Evolutionary conservation across 306 rosid genomes (phyloP).

Genomic region (Sicyos baderoa): DNA sequence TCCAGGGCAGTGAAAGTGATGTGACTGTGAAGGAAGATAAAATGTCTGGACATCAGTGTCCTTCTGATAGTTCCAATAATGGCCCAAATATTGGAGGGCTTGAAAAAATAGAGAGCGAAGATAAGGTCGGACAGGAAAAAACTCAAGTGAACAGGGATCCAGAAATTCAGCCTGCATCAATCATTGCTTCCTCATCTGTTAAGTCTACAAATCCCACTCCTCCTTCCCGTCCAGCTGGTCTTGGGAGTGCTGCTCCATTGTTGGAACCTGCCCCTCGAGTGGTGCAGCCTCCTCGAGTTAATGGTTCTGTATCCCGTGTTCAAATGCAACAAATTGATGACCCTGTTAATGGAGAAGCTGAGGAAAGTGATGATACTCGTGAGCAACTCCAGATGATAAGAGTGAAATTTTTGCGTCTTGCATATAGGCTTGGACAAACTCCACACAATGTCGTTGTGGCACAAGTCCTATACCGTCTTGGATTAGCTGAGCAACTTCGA

Average conservation of each 20-base stretch:
- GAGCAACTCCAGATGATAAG: slow-evolving; percentile 95
- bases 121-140: slow-evolving; percentile 28
- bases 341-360: slow-evolving; percentile 54
- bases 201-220: slow-evolving; percentile 38
- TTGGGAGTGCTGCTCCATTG: slow-evolving; percentile 77
- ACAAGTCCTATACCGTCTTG: slow-evolving; percentile 94
- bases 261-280: slow-evolving; percentile 64
- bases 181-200: slow-evolving; percentile 37
- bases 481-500: slow-evolving; percentile 90
- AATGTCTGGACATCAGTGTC: slow-evolving; percentile 26
- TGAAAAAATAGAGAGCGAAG: slow-evolving; percentile 35
- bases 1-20: slow-evolving; percentile 26
- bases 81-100: slow-evolving; percentile 30
- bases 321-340: slow-evolving; percentile 74
- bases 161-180: slow-evolving; percentile 29
- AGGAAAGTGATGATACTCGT: slow-evolving; percentile 91
- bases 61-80: slow-evolving; percentile 29
- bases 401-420: slow-evolving; percentile 84
- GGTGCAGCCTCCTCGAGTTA: slow-evolving; percentile 69
- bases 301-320: slow-evolving; percentile 43
- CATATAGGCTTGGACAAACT: slow-evolving; percentile 92
- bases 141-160: slow-evolving; percentile 27
- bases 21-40: slow-evolving; percentile 21
- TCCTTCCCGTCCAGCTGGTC: slow-evolving; percentile 76
- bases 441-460: slow-evolving; percentile 99